Evolutionary conservation across 148 eudicot species (phyloP).

Genomic region (Tetragonia tetragonoides): DNA sequence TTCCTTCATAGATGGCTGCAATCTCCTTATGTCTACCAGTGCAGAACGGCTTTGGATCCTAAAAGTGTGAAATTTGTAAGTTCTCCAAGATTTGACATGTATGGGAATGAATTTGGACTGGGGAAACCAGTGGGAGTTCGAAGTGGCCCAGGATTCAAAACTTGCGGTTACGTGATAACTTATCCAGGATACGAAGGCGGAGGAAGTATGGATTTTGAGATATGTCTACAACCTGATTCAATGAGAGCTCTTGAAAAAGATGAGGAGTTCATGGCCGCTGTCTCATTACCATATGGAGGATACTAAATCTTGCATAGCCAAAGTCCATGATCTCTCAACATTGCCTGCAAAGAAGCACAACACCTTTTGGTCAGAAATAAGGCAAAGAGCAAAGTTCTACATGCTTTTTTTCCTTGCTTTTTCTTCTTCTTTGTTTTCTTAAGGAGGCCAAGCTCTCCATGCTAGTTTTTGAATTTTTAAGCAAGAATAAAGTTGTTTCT

Average conservation of each 20-base stretch:
- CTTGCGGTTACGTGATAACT: slow-evolving; percentile 52
- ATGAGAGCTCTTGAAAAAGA: slow-evolving; percentile 53
- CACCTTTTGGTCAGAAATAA: too few species aligned
- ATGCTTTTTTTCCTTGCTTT: too few species aligned
- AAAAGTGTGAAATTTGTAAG: slow-evolving; percentile 46
- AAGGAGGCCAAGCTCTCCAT: too few species aligned
- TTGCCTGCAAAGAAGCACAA: too few species aligned
- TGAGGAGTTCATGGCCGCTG: slow-evolving; percentile 40
- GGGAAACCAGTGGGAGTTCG: slow-evolving; percentile 58
- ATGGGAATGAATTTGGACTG: slow-evolving; percentile 75
- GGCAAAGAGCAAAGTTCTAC: too few species aligned
- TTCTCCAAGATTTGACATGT: slow-evolving; percentile 74
- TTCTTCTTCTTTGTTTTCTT: too few species aligned
- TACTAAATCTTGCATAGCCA: background rate
- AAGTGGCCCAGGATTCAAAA: slow-evolving; percentile 57
- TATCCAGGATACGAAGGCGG: slow-evolving; percentile 53
- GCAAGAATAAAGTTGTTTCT: too few species aligned
- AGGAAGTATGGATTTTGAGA: slow-evolving; percentile 69
- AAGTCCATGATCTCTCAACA: too few species aligned
- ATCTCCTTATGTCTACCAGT: slow-evolving; percentile 15
- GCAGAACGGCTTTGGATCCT: slow-evolving; percentile 13
- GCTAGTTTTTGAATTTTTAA: too few species aligned
- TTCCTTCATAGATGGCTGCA: background rate
- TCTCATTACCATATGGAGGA: background rate
- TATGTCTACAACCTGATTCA: slow-evolving; percentile 50